A percentile compares a stretch with the other conserved stretches of the same genome.
Conservation (phyloP, 2,329 filamentous ascomycete species). For the Aureobasidium sp. region DNA sequence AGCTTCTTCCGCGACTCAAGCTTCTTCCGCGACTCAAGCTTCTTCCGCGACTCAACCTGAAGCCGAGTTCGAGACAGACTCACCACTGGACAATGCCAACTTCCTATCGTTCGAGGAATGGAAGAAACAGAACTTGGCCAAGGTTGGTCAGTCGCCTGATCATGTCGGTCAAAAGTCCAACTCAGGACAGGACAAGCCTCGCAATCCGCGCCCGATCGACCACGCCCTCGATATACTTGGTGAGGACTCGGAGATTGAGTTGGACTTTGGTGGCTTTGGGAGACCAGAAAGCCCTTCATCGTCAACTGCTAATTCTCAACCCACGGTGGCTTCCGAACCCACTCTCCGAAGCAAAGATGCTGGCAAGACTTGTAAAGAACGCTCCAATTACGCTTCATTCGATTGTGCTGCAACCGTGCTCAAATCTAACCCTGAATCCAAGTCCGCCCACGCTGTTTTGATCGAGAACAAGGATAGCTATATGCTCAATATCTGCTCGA, state of each 20-base stretch:
- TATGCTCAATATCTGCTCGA: conserved; percentile 87
- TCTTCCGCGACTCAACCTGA: conserved; percentile 22
- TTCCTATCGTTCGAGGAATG: conserved; percentile 98
- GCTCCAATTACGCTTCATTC: conserved; percentile 96
- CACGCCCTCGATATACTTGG: conserved; percentile 71
- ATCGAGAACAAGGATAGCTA: conserved; percentile 98
- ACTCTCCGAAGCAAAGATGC: conserved; percentile 76
- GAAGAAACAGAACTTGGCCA: conserved; percentile 87
- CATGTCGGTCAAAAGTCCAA: conserved; percentile 47
- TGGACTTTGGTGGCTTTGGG: conserved; percentile 60
- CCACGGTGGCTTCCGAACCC: neutral
- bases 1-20: too few species aligned
- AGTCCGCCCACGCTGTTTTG: conserved; percentile 79
- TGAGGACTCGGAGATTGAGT: conserved; percentile 79
- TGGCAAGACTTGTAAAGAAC: conserved; percentile 93
- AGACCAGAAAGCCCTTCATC: conserved; percentile 15
- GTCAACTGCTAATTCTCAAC: conserved; percentile 5
- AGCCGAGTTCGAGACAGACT: conserved; percentile 52
- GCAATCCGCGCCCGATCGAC: conserved; percentile 46
- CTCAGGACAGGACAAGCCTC: conserved; percentile 36
- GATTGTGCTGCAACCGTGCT: conserved; percentile 90
- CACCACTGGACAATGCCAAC: conserved; percentile 62
- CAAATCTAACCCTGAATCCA: conserved; percentile 79
- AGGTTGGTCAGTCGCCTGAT: conserved; percentile 69
- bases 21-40: neutral